A percentile compares a stretch with the other conserved stretches of the same genome.
phyloP scores from a whole-genome alignment of 305 asterid genomes.

The Striga hermonthica region DNA sequence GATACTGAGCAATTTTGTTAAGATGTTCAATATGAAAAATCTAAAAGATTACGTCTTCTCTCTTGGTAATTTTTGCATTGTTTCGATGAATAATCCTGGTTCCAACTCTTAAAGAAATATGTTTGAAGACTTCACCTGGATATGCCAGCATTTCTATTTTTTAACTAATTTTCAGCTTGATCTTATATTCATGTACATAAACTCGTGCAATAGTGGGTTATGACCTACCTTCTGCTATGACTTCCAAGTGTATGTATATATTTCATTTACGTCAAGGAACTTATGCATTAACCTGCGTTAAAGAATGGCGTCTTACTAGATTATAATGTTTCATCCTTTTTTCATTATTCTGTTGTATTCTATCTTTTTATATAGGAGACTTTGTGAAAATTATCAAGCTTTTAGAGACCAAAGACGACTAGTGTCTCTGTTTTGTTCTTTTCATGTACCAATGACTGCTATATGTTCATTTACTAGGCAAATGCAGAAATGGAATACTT shows the following conservation, averaged over 20 bases:
- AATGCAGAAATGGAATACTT: conserved; percentile 97
- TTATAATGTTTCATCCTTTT: conserved; percentile 9
- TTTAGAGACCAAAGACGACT: conserved; percentile 10
- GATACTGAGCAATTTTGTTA: conserved; percentile 7
- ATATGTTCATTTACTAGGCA: conserved; percentile 58
- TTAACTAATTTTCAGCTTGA: conserved; percentile 3
- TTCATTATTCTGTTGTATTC: conserved; percentile 22
- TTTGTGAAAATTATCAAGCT: conserved; percentile 19
- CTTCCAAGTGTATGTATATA: conserved; percentile 14
- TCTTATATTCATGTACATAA: conserved; percentile 5
- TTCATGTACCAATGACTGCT: conserved; percentile 31
- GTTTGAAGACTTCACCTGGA: conserved; percentile 15
- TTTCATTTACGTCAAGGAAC: conserved; percentile 18
- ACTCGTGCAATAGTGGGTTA: conserved; percentile 11
- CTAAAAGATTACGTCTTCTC: conserved; percentile 15
- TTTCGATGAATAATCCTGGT: conserved; percentile 18
- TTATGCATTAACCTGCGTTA: background rate
- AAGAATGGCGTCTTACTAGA: conserved; percentile 1
- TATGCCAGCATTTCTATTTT: background rate
- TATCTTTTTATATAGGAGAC: conserved; percentile 14
- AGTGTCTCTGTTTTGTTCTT: conserved; percentile 23
- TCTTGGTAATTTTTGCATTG: conserved; percentile 22
- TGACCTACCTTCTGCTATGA: conserved; percentile 22
- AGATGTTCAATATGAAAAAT: background rate
- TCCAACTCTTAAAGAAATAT: conserved; percentile 21